These are phyloP conservation scores for Nitzschia sp. DNA, from an alignment of 108 stramenopile genomes.

Conservation along the genomic window DNA sequence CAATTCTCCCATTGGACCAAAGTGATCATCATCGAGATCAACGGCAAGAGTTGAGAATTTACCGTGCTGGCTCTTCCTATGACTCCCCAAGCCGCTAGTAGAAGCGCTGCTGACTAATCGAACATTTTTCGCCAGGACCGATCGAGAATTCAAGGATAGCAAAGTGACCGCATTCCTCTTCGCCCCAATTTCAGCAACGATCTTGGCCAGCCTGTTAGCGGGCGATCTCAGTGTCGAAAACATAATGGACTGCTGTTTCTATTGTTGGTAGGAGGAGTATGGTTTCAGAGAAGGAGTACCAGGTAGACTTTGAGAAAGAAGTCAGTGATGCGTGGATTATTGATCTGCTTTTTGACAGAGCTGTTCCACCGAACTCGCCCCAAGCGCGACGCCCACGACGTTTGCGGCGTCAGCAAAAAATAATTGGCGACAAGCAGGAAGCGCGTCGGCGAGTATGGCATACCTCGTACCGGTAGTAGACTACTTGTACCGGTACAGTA, in stretches of 20 bases:
- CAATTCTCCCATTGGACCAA: constrained; percentile 29
- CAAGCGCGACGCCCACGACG: too few relatives aligned
- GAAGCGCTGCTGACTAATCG: not conserved
- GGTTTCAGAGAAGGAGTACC: too few relatives aligned
- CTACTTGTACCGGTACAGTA: too few relatives aligned
- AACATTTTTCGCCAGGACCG: not conserved
- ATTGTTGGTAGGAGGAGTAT: too few relatives aligned
- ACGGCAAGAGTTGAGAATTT: not conserved
- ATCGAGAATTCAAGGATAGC: not conserved
- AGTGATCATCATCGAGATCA: not conserved
- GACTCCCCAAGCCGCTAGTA: not conserved
- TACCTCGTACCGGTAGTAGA: too few relatives aligned
- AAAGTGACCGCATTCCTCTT: not conserved
- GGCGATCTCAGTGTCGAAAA: not conserved
- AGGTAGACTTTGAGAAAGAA: too few relatives aligned
- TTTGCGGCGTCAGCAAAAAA: too few relatives aligned
- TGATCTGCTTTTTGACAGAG: too few relatives aligned
- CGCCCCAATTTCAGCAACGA: not conserved
- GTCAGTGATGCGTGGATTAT: too few relatives aligned
- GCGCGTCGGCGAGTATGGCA: too few relatives aligned
- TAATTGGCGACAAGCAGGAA: too few relatives aligned
- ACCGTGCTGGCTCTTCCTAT: not conserved
- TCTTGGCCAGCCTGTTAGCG: not conserved
- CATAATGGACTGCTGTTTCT: not conserved
- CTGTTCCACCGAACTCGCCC: too few relatives aligned